Evolutionary conservation across 2,329 filamentous ascomycete genomes (phyloP).

Genomic region (Fusarium sp.): DNA sequence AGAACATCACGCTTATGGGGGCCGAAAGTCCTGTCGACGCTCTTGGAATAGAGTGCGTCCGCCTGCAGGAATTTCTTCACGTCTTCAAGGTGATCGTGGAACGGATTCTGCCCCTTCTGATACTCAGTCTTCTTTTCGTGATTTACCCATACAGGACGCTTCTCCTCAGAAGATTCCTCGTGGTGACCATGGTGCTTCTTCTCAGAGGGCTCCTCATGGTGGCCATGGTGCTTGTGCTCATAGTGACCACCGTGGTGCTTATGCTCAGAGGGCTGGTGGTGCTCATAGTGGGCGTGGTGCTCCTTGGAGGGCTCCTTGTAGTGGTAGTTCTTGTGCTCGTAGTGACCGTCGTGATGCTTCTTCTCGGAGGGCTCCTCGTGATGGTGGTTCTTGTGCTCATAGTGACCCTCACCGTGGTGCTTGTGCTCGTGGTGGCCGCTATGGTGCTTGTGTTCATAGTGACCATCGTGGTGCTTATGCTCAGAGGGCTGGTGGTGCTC

Average conservation of each 20-base stretch:
- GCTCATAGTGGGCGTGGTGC: neutral
- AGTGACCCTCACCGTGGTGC: neutral
- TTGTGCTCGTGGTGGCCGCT: neutral
- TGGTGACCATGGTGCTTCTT: constrained; percentile 1
- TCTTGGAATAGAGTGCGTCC: too few species aligned
- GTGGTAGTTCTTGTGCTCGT: neutral
- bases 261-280: neutral
- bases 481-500: neutral
- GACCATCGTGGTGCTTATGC: neutral
- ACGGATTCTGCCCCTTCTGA: too few species aligned
- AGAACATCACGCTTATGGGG: constrained; percentile 11
- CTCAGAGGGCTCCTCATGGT: neutral
- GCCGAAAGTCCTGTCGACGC: neutral
- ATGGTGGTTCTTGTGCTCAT: neutral
- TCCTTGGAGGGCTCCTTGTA: neutral
- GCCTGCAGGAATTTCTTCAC: too few species aligned
- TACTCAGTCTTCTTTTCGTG: too few species aligned
- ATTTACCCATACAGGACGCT: too few species aligned
- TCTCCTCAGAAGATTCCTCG: too few species aligned
- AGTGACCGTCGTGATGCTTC: neutral
- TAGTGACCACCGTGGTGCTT: neutral
- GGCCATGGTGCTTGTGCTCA: neutral
- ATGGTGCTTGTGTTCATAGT: constrained; percentile 1
- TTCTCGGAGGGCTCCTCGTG: neutral
- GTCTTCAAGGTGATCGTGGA: too few species aligned